These are phyloP conservation scores for Ophiostoma montium DNA, from an alignment of 2,329 filamentous ascomycete genomes.

Conservation along the genomic window DNA sequence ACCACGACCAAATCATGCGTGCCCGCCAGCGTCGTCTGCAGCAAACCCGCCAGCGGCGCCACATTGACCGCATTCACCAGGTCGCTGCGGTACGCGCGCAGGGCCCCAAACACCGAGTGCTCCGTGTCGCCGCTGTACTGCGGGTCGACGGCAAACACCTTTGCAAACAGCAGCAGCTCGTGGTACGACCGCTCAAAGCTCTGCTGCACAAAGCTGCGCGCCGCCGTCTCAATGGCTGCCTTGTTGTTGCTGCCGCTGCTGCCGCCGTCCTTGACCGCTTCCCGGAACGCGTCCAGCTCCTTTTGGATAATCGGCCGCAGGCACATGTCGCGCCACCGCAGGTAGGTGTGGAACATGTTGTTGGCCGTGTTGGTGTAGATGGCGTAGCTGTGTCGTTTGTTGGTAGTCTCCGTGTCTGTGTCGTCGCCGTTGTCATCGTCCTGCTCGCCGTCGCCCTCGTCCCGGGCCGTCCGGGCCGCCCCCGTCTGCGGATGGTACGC, in stretches of 20 bases:
- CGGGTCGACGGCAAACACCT: constrained; percentile 41
- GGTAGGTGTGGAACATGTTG: constrained; percentile 40
- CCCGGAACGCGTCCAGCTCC: constrained; percentile 39
- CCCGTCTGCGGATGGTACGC: constrained; percentile 37
- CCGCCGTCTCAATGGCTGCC: constrained; percentile 34
- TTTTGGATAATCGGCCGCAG: constrained; percentile 37
- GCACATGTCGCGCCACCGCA: constrained; percentile 37
- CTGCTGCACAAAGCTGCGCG: constrained; percentile 45
- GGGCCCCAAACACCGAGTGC: constrained; percentile 32
- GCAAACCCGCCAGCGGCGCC: constrained; percentile 32
- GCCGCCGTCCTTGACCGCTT: constrained; percentile 29
- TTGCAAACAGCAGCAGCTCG: constrained; percentile 38
- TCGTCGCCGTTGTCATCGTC: not conserved
- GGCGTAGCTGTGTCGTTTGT: constrained; percentile 33
- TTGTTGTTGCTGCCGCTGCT: not conserved
- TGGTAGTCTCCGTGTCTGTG: constrained; percentile 13
- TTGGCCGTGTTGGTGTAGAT: constrained; percentile 40
- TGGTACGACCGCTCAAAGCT: constrained; percentile 43
- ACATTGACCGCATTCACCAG: constrained; percentile 41
- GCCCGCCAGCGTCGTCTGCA: constrained; percentile 34
- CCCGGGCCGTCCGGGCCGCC: constrained; percentile 23
- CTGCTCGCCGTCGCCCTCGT: not conserved
- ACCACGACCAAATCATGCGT: constrained; percentile 34
- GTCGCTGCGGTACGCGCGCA: constrained; percentile 35
- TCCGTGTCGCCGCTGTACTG: constrained; percentile 31